Percentiles rank a stretch among this genome's conserved stretches.
phyloP scores from a whole-genome alignment of 495 filamentous ascomycete species.

The Annulohypoxylon nitens region DNA sequence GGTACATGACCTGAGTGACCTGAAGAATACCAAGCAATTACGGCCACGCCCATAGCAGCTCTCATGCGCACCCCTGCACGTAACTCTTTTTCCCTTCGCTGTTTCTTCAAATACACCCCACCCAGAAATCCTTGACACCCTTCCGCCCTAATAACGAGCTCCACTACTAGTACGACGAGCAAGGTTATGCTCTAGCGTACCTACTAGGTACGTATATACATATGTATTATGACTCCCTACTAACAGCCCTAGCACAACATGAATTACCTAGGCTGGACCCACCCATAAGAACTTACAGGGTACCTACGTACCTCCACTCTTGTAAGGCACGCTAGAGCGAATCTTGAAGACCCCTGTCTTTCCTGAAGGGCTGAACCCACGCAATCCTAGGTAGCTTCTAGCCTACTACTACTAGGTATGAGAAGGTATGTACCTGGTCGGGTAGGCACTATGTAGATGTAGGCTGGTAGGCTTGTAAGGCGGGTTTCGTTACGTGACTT shows the following conservation, averaged over 20 bases:
- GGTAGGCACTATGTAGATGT: neutral
- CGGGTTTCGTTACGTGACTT: slow-evolving; percentile 38
- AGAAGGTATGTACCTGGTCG: slow-evolving; percentile 1
- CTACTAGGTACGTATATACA: neutral
- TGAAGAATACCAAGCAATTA: neutral
- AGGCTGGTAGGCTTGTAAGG: slow-evolving; percentile 38
- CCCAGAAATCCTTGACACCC: slow-evolving; percentile 10
- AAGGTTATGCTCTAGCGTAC: slow-evolving; percentile 5
- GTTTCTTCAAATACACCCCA: slow-evolving; percentile 27
- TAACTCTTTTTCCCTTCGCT: slow-evolving; percentile 13
- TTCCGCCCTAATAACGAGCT: slow-evolving; percentile 16
- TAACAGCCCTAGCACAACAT: neutral
- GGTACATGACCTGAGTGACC: slow-evolving; percentile 14
- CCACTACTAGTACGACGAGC: slow-evolving; percentile 32
- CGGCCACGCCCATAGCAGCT: slow-evolving; percentile 19
- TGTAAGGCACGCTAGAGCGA: slow-evolving; percentile 21
- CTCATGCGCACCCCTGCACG: slow-evolving; percentile 23
- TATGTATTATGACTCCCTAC: slow-evolving; percentile 2
- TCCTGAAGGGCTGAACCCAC: slow-evolving; percentile 37
- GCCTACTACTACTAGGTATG: slow-evolving; percentile 4
- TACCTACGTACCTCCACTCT: slow-evolving; percentile 18
- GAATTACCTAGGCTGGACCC: slow-evolving; percentile 9
- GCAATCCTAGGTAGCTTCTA: slow-evolving; percentile 16
- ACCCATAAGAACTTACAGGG: slow-evolving; percentile 5
- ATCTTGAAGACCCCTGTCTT: slow-evolving; percentile 25